Evolutionary conservation across 345 rosid species (phyloP).

Genomic region (Euphorbia pulcherrima): DNA sequence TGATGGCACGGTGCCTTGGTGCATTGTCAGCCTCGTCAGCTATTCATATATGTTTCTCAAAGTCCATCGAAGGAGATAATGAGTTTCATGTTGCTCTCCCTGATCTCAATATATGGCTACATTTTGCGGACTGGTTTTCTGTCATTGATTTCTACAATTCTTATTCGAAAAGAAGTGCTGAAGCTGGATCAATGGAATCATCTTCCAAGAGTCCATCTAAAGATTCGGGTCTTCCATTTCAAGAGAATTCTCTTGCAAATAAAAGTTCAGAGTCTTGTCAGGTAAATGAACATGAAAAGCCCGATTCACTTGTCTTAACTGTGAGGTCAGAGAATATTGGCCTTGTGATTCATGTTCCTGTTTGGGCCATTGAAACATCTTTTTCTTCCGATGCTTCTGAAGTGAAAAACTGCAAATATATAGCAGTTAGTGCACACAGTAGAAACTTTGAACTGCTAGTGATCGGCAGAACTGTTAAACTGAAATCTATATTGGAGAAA

Average conservation of each 20-base stretch:
- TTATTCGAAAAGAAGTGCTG: constrained; percentile 36
- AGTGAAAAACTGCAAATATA: constrained; percentile 43
- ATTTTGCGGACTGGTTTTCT: constrained; percentile 51
- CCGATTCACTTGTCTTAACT: constrained; percentile 21
- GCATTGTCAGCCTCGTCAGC: constrained; percentile 41
- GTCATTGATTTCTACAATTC: constrained; percentile 39
- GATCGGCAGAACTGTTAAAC: constrained; percentile 38
- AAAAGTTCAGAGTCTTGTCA: constrained; percentile 23
- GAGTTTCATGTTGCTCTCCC: constrained; percentile 59
- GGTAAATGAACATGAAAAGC: constrained; percentile 26
- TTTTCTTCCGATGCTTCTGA: constrained; percentile 22
- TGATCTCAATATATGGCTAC: constrained; percentile 69
- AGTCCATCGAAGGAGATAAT: constrained; percentile 33
- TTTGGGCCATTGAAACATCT: constrained; percentile 31
- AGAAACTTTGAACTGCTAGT: constrained; percentile 41
- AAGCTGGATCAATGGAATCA: constrained; percentile 19
- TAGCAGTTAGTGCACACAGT: constrained; percentile 42
- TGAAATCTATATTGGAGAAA: constrained; percentile 51
- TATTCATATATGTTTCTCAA: constrained; percentile 41
- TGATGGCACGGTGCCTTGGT: constrained; percentile 52
- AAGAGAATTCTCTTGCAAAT: constrained; percentile 30
- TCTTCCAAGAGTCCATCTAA: constrained; percentile 24
- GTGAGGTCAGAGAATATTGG: constrained; percentile 57
- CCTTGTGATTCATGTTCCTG: constrained; percentile 50
- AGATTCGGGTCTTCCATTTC: constrained; percentile 16